phyloP scores from a whole-genome alignment of 371 early-diverging fungal species.

The Circinella minor region DNA sequence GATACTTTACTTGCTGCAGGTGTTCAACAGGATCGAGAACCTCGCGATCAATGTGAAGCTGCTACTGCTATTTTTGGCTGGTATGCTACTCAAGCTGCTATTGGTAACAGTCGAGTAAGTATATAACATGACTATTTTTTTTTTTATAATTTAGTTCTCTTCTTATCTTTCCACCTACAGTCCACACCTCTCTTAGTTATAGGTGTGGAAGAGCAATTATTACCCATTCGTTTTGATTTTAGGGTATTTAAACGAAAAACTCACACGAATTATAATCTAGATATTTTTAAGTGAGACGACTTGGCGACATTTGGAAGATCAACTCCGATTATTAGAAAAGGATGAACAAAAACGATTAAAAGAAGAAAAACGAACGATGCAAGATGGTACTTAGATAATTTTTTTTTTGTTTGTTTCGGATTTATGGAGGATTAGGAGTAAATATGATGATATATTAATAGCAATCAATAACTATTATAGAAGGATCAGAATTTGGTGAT shows the following conservation, averaged over 20 bases:
- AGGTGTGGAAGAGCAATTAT: no score
- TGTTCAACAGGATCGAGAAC: constrained; percentile 37
- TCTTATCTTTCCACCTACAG: background rate
- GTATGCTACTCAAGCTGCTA: constrained; percentile 64
- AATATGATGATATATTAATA: no score
- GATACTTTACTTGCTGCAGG: constrained; percentile 46
- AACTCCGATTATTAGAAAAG: constrained; percentile 43
- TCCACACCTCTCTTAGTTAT: no score
- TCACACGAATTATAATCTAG: constrained; percentile 18
- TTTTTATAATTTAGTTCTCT: background rate
- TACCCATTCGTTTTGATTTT: no score
- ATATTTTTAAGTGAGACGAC: constrained; percentile 72
- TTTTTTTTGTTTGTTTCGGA: no score
- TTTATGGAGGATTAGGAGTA: no score
- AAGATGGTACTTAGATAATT: background rate
- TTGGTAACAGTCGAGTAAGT: constrained; percentile 69
- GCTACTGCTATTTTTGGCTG: constrained; percentile 69
- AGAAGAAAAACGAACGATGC: constrained; percentile 25
- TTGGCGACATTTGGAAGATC: constrained; percentile 72
- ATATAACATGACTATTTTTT: background rate
- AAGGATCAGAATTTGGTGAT: constrained; percentile 9
- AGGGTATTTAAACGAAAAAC: no score
- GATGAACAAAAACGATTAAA: constrained; percentile 36
- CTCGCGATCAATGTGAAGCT: constrained; percentile 61
- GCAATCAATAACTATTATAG: background rate